These are phyloP conservation scores for Lepraria neglecta DNA, from an alignment of 495 filamentous ascomycete genomes.

Conservation along the genomic window DNA sequence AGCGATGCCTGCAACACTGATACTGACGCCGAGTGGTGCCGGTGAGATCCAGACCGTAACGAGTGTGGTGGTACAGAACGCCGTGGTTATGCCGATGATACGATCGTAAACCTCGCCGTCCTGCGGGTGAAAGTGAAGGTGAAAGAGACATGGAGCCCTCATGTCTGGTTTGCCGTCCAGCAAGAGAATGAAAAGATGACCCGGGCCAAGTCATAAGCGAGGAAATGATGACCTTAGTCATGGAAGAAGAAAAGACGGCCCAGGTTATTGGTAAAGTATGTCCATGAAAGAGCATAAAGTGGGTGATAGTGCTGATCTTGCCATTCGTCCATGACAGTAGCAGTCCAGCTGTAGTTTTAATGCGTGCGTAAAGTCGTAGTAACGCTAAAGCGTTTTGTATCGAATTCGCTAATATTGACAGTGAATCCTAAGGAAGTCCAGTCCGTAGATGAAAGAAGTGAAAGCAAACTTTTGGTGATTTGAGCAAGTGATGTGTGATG, in stretches of 20 bases:
- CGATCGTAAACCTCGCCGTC: no score
- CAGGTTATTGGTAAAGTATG: background rate
- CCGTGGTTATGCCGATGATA: background rate
- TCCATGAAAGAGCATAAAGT: background rate
- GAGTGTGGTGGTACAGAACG: constrained; percentile 5
- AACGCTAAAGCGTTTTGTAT: background rate
- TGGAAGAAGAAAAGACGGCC: background rate
- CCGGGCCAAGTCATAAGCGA: background rate
- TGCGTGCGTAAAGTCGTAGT: background rate
- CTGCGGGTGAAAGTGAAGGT: no score
- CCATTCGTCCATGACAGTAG: background rate
- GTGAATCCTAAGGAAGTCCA: background rate
- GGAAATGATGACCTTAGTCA: background rate
- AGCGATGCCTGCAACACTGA: background rate
- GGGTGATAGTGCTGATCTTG: no score
- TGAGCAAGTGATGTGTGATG: background rate
- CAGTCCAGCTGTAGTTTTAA: background rate
- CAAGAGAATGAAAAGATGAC: background rate
- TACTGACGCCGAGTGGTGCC: background rate
- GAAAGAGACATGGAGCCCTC: no score
- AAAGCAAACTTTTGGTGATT: background rate
- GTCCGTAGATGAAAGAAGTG: background rate
- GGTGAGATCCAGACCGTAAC: constrained; percentile 1
- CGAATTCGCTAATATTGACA: background rate
- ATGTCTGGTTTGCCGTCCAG: background rate